Evolutionary conservation across 768 basidiomycete genomes (phyloP).

Genomic region (Boletus tomentosulus): DNA sequence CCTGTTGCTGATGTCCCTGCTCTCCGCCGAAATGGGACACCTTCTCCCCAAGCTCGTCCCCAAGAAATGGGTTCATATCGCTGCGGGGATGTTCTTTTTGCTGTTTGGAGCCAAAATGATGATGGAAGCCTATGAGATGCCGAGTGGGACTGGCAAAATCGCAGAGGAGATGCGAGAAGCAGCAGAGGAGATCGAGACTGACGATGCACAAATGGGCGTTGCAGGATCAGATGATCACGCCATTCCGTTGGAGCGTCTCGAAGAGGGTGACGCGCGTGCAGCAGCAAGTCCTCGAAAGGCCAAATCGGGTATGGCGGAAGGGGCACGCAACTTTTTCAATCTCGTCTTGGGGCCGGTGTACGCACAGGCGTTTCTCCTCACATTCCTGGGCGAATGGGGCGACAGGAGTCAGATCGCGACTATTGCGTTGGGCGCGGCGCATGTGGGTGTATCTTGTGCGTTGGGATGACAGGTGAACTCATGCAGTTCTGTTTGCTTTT

Average conservation of each 20-base stretch:
- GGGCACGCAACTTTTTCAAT: conserved; percentile 77
- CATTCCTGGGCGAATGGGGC: conserved; percentile 99
- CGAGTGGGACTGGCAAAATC: conserved; percentile 72
- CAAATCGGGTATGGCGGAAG: conserved; percentile 43
- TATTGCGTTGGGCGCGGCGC: conserved; percentile 91
- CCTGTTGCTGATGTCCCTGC: conserved; percentile 87
- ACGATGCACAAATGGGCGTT: conserved; percentile 48
- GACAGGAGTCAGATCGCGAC: conserved; percentile 97
- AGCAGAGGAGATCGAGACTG: conserved; percentile 90
- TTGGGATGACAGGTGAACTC: conserved; percentile 1
- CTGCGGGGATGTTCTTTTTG: conserved; percentile 80
- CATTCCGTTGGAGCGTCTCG: conserved; percentile 71
- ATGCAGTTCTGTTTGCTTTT: not conserved
- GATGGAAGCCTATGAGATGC: conserved; percentile 79
- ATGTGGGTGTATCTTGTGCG: conserved; percentile 50
- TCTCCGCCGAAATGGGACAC: conserved; percentile 92
- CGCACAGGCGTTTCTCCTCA: conserved; percentile 90
- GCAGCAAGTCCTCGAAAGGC: conserved; percentile 14
- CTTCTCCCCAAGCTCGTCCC: conserved; percentile 84
- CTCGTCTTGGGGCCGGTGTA: conserved; percentile 88
- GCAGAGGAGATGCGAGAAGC: conserved; percentile 94
- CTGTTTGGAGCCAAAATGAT: conserved; percentile 91
- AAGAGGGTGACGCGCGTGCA: conserved; percentile 51
- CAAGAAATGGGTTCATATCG: conserved; percentile 56
- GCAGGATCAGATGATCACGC: conserved; percentile 32